phyloP scores from a whole-genome alignment of 306 rosid species.

The Glycyrrhiza uralensis region DNA sequence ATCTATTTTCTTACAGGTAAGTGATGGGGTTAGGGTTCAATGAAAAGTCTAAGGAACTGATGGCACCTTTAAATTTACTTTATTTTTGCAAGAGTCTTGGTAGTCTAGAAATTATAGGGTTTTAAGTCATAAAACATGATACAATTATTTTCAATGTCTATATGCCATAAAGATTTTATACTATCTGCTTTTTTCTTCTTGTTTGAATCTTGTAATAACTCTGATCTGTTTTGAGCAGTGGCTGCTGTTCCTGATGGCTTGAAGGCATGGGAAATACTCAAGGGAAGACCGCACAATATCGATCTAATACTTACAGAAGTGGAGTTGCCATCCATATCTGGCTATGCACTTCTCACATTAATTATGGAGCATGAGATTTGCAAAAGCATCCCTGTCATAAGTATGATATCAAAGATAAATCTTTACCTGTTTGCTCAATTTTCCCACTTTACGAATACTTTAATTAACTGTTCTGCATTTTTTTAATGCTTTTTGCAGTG shows the following conservation, averaged over 20 bases:
- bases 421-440: conserved; percentile 5
- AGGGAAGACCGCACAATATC: conserved; percentile 59
- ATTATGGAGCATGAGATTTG: conserved; percentile 87
- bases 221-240: conserved; percentile 56
- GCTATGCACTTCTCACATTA: conserved; percentile 81
- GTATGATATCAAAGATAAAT: conserved; percentile 40
- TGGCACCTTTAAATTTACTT: conserved; percentile 18
- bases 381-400: conserved; percentile 94
- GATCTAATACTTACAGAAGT: conserved; percentile 93
- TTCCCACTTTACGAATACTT: neutral
- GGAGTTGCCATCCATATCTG: conserved; percentile 90
- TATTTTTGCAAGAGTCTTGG: neutral
- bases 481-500: conserved; percentile 54
- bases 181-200: neutral
- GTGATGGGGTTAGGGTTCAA: conserved; percentile 26
- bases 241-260: conserved; percentile 91
- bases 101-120: conserved; percentile 14
- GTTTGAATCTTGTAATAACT: conserved; percentile 10
- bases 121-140: neutral
- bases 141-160: neutral
- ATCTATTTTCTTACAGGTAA: conserved; percentile 14
- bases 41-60: conserved; percentile 13
- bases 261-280: conserved; percentile 94
- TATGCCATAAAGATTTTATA: neutral
- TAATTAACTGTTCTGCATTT: neutral